Conservation (phyloP, 805 yeast species). For the Teunomyces panamensis region DNA sequence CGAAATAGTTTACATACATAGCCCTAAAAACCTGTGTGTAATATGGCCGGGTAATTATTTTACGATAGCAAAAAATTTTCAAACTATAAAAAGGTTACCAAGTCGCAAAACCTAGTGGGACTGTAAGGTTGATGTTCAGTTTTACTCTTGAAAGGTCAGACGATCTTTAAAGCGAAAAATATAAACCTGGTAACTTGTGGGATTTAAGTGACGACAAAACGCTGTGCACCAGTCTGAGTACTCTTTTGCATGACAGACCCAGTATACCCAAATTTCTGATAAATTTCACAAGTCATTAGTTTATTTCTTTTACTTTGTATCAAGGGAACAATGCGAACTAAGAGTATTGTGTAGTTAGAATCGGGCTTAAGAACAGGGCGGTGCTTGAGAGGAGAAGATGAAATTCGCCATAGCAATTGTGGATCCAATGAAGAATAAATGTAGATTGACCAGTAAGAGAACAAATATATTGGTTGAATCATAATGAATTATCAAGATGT, state of each 20-base stretch:
- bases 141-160: slow-evolving; percentile 10
- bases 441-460: too few species aligned
- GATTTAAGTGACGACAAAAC: slow-evolving; percentile 39
- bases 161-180: slow-evolving; percentile 11
- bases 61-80: neutral
- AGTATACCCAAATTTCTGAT: slow-evolving; percentile 51
- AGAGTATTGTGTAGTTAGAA: neutral
- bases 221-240: slow-evolving; percentile 56
- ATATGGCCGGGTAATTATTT: neutral
- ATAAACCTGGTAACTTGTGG: slow-evolving; percentile 5
- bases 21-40: slow-evolving; percentile 4
- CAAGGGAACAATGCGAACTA: neutral
- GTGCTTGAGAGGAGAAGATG: too few species aligned
- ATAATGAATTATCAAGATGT: too few species aligned
- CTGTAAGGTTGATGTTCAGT: neutral
- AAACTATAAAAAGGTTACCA: slow-evolving; percentile 1
- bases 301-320: slow-evolving; percentile 6
- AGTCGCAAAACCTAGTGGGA: neutral
- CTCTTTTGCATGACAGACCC: slow-evolving; percentile 40
- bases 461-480: too few species aligned
- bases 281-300: slow-evolving; percentile 7
- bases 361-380: too few species aligned
- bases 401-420: too few species aligned
- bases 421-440: too few species aligned
- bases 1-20: too few species aligned